Evolutionary conservation across 495 filamentous ascomycete species (phyloP).

Genomic region (Haplographium delicatum): DNA sequence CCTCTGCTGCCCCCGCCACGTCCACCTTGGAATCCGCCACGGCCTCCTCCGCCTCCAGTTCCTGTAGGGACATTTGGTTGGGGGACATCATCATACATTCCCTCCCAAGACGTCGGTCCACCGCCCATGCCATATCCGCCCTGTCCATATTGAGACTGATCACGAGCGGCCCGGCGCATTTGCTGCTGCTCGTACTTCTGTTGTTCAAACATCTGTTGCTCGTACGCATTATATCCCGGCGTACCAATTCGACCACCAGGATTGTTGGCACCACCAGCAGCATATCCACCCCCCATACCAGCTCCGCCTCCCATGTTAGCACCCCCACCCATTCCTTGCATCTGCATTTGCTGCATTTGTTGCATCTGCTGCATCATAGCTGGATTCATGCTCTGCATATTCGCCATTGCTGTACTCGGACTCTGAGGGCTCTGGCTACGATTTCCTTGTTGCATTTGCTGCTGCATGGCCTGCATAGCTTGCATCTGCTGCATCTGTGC

Average conservation of each 20-base stretch:
- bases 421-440: conserved; percentile 46
- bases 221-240: conserved; percentile 63
- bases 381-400: conserved; percentile 41
- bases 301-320: conserved; percentile 22
- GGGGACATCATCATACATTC: conserved; percentile 98
- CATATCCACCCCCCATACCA: conserved; percentile 24
- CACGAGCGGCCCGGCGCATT: conserved; percentile 33
- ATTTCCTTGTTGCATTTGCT: conserved; percentile 49
- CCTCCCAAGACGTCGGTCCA: conserved; percentile 77
- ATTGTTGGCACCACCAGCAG: conserved; percentile 21
- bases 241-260: conserved; percentile 30
- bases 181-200: conserved; percentile 81
- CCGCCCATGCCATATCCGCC: conserved; percentile 30
- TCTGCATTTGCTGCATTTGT: conserved; percentile 70
- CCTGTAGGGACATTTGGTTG: conserved; percentile 64
- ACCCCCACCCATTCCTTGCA: conserved; percentile 34
- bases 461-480: conserved; percentile 57
- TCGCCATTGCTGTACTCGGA: conserved; percentile 25
- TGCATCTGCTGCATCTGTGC: conserved; percentile 77
- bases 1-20: conserved; percentile 27
- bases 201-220: conserved; percentile 80
- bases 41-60: conserved; percentile 46
- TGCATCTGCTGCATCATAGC: conserved; percentile 82
- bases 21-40: conserved; percentile 37
- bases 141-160: conserved; percentile 25